Evolutionary conservation across 164 flowering plant species (phyloP), one percentile per base, ranked within the genome.

Genomic region (Vitis labrusca): DNA sequence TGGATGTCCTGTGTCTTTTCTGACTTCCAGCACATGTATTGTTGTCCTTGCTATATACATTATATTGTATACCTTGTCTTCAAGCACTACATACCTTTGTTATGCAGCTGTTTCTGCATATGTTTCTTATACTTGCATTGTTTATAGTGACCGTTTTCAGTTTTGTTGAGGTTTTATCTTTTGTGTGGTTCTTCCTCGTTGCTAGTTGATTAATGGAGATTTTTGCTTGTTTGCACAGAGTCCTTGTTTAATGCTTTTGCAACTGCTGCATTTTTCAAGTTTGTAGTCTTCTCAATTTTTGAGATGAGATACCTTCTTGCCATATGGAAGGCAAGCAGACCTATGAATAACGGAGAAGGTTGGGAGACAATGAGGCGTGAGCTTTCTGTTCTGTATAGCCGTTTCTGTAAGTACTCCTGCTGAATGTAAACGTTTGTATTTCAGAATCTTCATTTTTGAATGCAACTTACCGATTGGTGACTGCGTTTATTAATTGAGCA

Each of bases 321-420:
- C 8, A 93, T 95, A 80, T 95, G 99, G 99, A 95, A 95, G 77
- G 99, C 99, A 57, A 90, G 86, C 74, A 88, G 99, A 69, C 93
- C 98, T 51, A 67, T 78, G 78, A 88, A 79, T 76, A 87, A 74
- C 70, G 97, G 97, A 68, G 99, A 95, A 71, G 92, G 95, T 59
- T 93, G 98, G 99, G 98, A 95, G 70, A 85, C 90, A 63, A 91
- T 95, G 99, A 89, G 99, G 82, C 96, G 98, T 11, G 99, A 93
- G 69, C 89, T 95, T 17, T 93, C 99, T 49, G 90, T 87, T 82
- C 88, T 95, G 14, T 95, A 95, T 69, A 88, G 98, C 71, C 97
- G 98, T 76, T 95, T 95, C 86, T 95, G 99, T 95, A 79, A 95
- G 99, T 90, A 66, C 19, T 61, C 1, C 27, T 68, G 9, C 44